phyloP scores from a whole-genome alignment of 1,284 basidiomycete genomes.

The Leucoagaricus sp. region DNA sequence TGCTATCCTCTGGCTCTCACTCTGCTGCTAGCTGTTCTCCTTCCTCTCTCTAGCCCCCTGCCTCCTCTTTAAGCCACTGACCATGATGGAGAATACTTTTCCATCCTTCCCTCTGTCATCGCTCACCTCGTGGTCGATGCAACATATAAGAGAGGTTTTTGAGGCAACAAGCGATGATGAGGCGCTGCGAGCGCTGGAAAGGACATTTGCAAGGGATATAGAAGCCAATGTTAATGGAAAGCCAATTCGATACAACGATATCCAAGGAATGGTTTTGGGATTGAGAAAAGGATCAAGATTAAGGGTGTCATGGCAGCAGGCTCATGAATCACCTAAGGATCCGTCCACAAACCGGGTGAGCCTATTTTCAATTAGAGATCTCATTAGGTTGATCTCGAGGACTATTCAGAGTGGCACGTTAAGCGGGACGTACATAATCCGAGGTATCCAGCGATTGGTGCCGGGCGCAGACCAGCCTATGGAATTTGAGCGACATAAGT shows the following conservation, averaged over 20 bases:
- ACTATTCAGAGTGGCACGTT: slow-evolving; percentile 45
- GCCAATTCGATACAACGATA: slow-evolving; percentile 39
- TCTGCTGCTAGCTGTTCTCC: not conserved
- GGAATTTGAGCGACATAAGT: slow-evolving; percentile 52
- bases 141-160: slow-evolving; percentile 53
- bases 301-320: slow-evolving; percentile 50
- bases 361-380: not conserved
- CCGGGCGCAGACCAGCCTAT: slow-evolving; percentile 35
- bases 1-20: not conserved
- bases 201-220: slow-evolving; percentile 46
- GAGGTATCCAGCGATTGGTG: slow-evolving; percentile 44
- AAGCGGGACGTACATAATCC: slow-evolving; percentile 53
- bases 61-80: not conserved
- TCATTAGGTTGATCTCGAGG: slow-evolving; percentile 2
- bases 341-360: slow-evolving; percentile 42
- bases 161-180: slow-evolving; percentile 48
- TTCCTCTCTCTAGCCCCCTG: not conserved
- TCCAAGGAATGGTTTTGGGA: slow-evolving; percentile 45
- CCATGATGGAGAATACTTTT: slow-evolving; percentile 2
- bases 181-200: slow-evolving; percentile 43
- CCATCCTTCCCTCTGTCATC: slow-evolving; percentile 31
- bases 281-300: slow-evolving; percentile 45
- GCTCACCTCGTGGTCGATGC: slow-evolving; percentile 53
- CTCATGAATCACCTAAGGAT: slow-evolving; percentile 46
- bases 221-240: slow-evolving; percentile 48